Evolutionary conservation across 106 monocot species (phyloP), one percentile per base, ranked within the genome.

Genomic region (Platanthera zijinensis): DNA sequence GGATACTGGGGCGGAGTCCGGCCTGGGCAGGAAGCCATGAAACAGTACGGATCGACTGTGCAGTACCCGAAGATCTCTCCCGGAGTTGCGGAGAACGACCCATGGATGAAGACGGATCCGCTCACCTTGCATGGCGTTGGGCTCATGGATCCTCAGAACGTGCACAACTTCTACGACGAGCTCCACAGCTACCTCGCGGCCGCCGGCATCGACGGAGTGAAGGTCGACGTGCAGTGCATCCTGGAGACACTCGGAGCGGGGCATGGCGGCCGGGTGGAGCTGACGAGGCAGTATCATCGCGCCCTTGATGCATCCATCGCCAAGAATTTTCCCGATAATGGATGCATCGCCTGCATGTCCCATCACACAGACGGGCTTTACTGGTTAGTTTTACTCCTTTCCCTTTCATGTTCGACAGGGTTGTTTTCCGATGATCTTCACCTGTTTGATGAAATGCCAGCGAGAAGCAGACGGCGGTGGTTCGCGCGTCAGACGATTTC

Each of bases 1-100:
- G 99, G 99, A 0, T 99, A 99, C 79, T 99, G 99, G 99, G 94
- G 99, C 48, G 99, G 99, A 4, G 90, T 99, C 1, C 83, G 78
- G 18, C 94, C 99, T 0, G 88, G 80, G 4, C 77, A 70, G 14
- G 78, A 80, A 13, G 89, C 75, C 50, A 91, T 87, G 89, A 81
- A 82, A 79, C 50, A 69, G 5, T 97, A 91, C 51, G 75, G 51
- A 3, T 88, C 94, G 0, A 74, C 7, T 52, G 82, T 99, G 84
- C 74, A 83, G 84, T 99, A 83, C 74, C 99, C 99, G 0, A 78
- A 85, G 75, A 75, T 94, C 54, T 86, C 91, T 2, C 90, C 92
- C 3, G 86, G 94, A 5, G 84, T 99, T 12, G 57, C 39, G 8
- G 82, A 82, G 78, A 99, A 94, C 74, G 99, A 99, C 78, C 94